Evolutionary conservation across 1,284 basidiomycete species (phyloP), one percentile per base, ranked within the genome.

Genomic region (Pseudozyma sp.): DNA sequence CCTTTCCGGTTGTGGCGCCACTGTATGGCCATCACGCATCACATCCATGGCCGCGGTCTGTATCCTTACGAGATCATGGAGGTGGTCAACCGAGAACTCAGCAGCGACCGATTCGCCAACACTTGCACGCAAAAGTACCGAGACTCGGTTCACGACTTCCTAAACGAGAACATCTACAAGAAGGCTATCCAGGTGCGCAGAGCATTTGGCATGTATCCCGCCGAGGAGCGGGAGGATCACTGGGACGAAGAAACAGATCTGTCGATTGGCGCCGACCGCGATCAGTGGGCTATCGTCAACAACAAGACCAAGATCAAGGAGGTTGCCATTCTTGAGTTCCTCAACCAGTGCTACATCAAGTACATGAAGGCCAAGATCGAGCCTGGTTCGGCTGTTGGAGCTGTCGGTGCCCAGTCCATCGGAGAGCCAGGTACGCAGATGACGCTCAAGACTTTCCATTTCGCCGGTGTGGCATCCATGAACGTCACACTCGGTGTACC

Each of bases 381-480:
- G 70, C 79, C 79, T 14, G 85, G 82, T 45, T 80, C 79, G 14
- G 98, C 97, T 6, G 97, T 99, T 18, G 97, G 97, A 54, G 97
- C 97, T 16, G 94, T 99, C 50, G 97, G 97, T 16, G 97, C 97
- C 1, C 97, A 99, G 85, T 99, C 97, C 8, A 99, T 99, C 75
- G 97, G 97, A 85, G 97, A 99, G 86, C 97, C 97, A 1, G 97
- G 97, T 61, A 99, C 97, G 3, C 97, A 99, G 85, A 99, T 99
- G 97, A 99, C 97, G 8, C 87, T 99, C 76, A 99, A 99, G 87
- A 99, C 97, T 68, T 99, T 99, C 91, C 97, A 99, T 88, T 99
- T 99, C 87, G 97, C 97, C 82, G 97, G 97, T 88, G 95, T 99
- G 74, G 97, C 97, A 12, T 97, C 95, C 39, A 99, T 99, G 97